phyloP scores from a whole-genome alignment of 106 monocot genomes.

The Iris macrosiphon region DNA sequence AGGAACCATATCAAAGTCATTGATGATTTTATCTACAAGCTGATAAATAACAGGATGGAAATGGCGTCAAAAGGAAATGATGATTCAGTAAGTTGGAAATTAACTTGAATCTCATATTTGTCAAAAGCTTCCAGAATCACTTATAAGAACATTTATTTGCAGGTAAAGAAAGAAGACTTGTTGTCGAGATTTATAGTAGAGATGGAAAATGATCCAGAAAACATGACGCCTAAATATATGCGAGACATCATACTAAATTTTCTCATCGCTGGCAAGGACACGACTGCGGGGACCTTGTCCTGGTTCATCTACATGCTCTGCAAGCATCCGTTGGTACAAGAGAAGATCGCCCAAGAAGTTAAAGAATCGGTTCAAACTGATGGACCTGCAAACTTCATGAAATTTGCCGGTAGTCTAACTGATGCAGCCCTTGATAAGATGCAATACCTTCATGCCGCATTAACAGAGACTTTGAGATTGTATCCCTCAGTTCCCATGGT shows the following conservation, averaged over 20 bases:
- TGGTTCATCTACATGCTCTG: conserved; percentile 64
- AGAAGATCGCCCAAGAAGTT: conserved; percentile 41
- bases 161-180: conserved; percentile 40
- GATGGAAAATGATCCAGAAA: conserved; percentile 19
- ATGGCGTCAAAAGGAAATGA: neutral
- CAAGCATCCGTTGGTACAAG: conserved; percentile 42
- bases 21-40: conserved; percentile 35
- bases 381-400: neutral
- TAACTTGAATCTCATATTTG: neutral
- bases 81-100: conserved; percentile 1
- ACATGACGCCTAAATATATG: conserved; percentile 29
- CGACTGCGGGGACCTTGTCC: conserved; percentile 53
- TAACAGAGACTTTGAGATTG: conserved; percentile 60
- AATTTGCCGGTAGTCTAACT: conserved; percentile 24
- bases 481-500: conserved; percentile 67
- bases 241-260: conserved; percentile 63
- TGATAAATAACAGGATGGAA: conserved; percentile 23
- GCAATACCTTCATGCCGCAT: conserved; percentile 64
- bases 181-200: conserved; percentile 43
- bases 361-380: conserved; percentile 13
- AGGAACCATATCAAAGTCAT: conserved; percentile 26
- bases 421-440: conserved; percentile 42
- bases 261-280: conserved; percentile 58
- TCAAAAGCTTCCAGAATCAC: too few species aligned
- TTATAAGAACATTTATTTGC: neutral